Conservation (phyloP, 2,329 filamentous ascomycete genomes). For the Colletotrichum noveboracense region DNA sequence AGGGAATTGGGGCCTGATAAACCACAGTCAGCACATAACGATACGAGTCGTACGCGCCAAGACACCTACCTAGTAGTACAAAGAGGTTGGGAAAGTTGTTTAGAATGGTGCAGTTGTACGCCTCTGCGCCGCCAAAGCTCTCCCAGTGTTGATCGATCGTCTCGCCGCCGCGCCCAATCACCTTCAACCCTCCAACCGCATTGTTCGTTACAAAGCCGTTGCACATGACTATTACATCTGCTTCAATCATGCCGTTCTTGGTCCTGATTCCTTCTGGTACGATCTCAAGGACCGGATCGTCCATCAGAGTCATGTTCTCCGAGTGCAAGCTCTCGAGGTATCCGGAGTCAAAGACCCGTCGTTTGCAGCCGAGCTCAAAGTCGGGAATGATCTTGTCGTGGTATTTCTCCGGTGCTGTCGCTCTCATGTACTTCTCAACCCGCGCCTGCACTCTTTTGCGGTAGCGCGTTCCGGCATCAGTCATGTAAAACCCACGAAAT, state of each 20-base stretch:
- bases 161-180: conserved; percentile 55
- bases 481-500: conserved; percentile 40
- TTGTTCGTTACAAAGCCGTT: conserved; percentile 65
- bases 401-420: conserved; percentile 61
- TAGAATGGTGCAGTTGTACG: conserved; percentile 63
- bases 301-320: conserved; percentile 50
- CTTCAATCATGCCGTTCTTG: conserved; percentile 45
- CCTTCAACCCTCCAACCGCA: conserved; percentile 57
- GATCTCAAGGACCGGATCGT: conserved; percentile 53
- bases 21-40: background rate
- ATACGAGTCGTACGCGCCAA: background rate
- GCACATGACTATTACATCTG: conserved; percentile 66
- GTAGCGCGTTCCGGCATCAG: conserved; percentile 32
- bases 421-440: conserved; percentile 46
- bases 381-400: conserved; percentile 66
- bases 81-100: conserved; percentile 71
- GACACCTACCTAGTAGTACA: conserved; percentile 54
- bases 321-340: conserved; percentile 60
- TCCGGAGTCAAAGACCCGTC: conserved; percentile 63
- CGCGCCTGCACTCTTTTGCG: conserved; percentile 40
- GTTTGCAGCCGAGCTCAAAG: conserved; percentile 67
- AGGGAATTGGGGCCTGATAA: conserved; percentile 60
- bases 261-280: conserved; percentile 44
- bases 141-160: conserved; percentile 62
- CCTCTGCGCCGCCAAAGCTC: conserved; percentile 62